These are phyloP conservation scores for Chlorella sorokiniana DNA, from an alignment of 139 green algal genomes.

Conservation along the genomic window DNA sequence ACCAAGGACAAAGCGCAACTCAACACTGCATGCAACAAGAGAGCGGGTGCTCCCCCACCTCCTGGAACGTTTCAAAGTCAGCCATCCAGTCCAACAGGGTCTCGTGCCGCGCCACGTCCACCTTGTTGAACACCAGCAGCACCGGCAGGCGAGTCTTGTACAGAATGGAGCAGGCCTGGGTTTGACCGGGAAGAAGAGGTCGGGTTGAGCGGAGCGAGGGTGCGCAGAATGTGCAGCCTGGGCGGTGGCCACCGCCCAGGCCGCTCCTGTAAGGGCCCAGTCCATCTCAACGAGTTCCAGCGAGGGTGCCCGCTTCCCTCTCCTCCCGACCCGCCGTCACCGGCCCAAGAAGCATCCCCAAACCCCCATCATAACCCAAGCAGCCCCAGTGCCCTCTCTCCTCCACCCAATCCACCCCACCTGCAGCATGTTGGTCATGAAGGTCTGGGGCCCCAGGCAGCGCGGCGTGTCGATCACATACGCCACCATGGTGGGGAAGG, in stretches of 20 bases:
- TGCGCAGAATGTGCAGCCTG: not conserved
- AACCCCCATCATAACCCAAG: not conserved
- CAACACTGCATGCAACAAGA: no score
- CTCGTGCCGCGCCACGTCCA: constrained; percentile 84
- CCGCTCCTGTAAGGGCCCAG: no score
- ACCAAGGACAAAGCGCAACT: not conserved
- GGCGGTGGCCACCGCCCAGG: no score
- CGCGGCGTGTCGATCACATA: constrained; percentile 96
- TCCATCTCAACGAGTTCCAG: no score
- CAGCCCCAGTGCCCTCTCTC: not conserved
- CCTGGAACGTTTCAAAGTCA: constrained; percentile 87
- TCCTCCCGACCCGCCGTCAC: no score
- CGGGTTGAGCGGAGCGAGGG: not conserved
- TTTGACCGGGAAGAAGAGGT: no score
- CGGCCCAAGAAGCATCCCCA: no score
- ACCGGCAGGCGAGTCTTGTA: constrained; percentile 97
- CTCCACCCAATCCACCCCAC: constrained; percentile 18
- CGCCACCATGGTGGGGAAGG: constrained; percentile 87
- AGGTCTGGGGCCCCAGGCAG: constrained; percentile 83
- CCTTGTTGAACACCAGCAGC: constrained; percentile 98
- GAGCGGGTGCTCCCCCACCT: not conserved
- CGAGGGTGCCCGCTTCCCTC: no score
- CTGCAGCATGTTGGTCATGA: constrained; percentile 99
- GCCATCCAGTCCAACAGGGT: constrained; percentile 93
- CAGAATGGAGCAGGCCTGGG: constrained; percentile 86